These are phyloP conservation scores for Aureobasidium sp. DNA, from an alignment of 2,329 filamentous ascomycete species.

Conservation along the genomic window DNA sequence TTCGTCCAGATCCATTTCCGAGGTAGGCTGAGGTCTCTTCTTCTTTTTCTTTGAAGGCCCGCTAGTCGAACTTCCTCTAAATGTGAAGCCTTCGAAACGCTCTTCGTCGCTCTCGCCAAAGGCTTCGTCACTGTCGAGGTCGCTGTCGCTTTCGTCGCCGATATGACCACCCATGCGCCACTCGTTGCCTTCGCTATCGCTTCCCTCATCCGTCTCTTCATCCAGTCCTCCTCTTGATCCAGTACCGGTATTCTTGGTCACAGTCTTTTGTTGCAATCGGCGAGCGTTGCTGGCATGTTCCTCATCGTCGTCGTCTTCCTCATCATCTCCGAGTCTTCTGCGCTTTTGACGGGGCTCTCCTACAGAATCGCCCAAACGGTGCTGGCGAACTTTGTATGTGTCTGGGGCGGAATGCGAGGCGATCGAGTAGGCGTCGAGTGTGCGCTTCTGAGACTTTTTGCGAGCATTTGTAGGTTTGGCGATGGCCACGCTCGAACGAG, in stretches of 20 bases:
- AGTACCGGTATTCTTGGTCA: constrained; percentile 18
- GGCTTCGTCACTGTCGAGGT: constrained; percentile 69
- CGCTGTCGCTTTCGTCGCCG: constrained; percentile 57
- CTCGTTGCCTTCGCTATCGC: constrained; percentile 76
- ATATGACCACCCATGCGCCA: constrained; percentile 67
- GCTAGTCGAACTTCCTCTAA: constrained; percentile 51
- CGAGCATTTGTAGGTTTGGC: constrained; percentile 25
- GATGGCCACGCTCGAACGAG: constrained; percentile 27
- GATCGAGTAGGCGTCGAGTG: constrained; percentile 56
- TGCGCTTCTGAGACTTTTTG: constrained; percentile 44
- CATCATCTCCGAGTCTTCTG: constrained; percentile 36
- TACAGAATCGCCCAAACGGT: constrained; percentile 49
- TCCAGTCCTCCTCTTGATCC: constrained; percentile 17
- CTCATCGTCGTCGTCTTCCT: constrained; percentile 45
- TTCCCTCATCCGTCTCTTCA: constrained; percentile 59
- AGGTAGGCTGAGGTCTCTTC: constrained; percentile 26
- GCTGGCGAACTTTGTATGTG: constrained; percentile 44
- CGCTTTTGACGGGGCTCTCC: constrained; percentile 35
- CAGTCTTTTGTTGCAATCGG: constrained; percentile 24
- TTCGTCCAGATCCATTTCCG: constrained; percentile 43
- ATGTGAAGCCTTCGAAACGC: constrained; percentile 67
- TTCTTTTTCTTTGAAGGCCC: constrained; percentile 45
- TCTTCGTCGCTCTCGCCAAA: constrained; percentile 87
- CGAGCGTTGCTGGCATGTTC: constrained; percentile 26
- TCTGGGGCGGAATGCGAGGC: constrained; percentile 51